Evolutionary conservation across 345 rosid genomes (phyloP).

Genomic region (Stellera chamaejasme): DNA sequence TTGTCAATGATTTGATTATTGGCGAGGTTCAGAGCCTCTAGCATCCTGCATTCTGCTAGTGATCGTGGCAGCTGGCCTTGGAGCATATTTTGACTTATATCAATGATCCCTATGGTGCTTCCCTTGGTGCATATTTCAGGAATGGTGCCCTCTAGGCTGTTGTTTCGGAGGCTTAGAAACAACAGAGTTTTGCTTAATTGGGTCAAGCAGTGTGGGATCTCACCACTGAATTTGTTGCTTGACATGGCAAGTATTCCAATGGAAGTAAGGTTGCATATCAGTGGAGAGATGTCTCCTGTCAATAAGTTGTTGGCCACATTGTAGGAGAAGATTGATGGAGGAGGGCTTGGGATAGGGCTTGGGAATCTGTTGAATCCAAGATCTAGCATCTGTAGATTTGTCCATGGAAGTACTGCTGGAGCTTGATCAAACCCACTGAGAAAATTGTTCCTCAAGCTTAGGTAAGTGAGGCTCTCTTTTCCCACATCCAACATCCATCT

Average conservation of each 20-base stretch:
- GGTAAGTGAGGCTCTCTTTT: neutral
- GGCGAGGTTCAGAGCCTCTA: constrained; percentile 4
- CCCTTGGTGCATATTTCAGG: neutral
- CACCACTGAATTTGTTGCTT: constrained; percentile 21
- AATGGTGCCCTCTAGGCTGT: constrained; percentile 14
- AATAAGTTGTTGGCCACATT: neutral
- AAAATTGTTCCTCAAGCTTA: neutral
- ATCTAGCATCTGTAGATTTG: neutral
- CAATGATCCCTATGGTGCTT: neutral
- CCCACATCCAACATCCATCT: neutral
- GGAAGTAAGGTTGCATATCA: neutral
- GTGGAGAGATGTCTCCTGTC: constrained; percentile 8
- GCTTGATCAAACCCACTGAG: neutral
- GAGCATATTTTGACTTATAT: neutral
- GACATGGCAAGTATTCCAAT: constrained; percentile 16
- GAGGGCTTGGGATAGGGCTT: constrained; percentile 5
- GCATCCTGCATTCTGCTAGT: neutral
- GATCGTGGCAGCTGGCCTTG: constrained; percentile 14
- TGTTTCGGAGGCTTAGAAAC: constrained; percentile 12
- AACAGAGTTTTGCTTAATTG: neutral
- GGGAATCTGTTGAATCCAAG: neutral
- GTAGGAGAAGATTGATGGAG: neutral
- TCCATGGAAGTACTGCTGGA: neutral
- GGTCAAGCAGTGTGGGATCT: constrained; percentile 17
- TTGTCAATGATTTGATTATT: constrained; percentile 5